These are phyloP conservation scores for Trichosanthes truncata DNA, from an alignment of 306 rosid species.

Conservation along the genomic window DNA sequence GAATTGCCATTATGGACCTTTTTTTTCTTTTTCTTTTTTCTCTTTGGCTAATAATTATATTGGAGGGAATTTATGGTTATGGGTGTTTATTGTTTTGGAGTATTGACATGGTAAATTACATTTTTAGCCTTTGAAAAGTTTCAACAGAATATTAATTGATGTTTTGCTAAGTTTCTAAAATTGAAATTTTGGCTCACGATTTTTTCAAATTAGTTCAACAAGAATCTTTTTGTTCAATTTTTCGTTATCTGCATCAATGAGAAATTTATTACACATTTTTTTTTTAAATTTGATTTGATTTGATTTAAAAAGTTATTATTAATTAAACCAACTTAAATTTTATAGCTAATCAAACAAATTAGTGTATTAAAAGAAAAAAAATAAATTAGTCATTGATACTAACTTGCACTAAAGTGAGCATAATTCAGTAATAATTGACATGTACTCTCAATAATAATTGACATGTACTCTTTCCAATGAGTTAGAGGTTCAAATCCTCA, in stretches of 20 bases:
- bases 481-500: too few relatives aligned
- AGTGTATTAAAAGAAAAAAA: too few relatives aligned
- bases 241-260: not conserved
- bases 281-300: too few relatives aligned
- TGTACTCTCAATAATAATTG: too few relatives aligned
- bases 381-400: too few relatives aligned
- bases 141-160: not conserved
- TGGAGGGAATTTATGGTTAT: too few relatives aligned
- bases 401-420: too few relatives aligned
- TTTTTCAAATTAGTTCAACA: constrained; percentile 1
- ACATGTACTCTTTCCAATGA: too few relatives aligned
- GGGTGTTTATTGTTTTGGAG: not conserved
- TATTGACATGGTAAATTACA: not conserved
- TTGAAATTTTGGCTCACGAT: not conserved
- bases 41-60: too few relatives aligned
- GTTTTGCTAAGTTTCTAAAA: not conserved
- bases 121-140: not conserved
- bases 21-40: not conserved
- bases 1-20: too few relatives aligned
- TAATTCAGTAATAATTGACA: too few relatives aligned
- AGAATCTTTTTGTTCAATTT: not conserved
- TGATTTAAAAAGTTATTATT: too few relatives aligned
- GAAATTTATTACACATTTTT: not conserved
- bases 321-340: not conserved
- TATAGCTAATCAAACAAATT: not conserved